Percentiles rank a stretch among this genome's conserved stretches.
phyloP scores from a whole-genome alignment of 139 green algal species.

The Volvox africanus region DNA sequence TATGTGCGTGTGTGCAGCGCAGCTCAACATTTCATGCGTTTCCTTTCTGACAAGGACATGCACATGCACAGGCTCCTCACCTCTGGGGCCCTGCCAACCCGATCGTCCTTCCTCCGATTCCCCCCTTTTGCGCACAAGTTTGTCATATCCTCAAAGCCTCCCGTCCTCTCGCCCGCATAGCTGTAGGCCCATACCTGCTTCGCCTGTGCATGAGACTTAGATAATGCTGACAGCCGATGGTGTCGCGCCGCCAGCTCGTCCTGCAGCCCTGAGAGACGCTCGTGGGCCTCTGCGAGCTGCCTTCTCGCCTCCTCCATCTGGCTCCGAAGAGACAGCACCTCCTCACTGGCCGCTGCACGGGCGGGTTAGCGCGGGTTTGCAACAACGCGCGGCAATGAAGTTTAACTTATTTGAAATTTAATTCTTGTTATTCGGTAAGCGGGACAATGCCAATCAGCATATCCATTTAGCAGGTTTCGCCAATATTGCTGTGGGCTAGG shows the following conservation, averaged over 20 bases:
- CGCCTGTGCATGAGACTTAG: constrained; percentile 7
- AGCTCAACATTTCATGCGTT: no score
- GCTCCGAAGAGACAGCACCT: constrained; percentile 7
- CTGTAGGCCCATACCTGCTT: neutral
- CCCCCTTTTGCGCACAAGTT: no score
- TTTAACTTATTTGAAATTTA: no score
- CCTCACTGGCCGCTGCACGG: neutral
- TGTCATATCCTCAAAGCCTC: neutral
- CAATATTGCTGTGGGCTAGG: no score
- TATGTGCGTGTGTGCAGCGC: no score
- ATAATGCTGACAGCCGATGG: constrained; percentile 14
- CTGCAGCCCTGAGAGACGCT: neutral
- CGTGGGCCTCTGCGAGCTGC: neutral
- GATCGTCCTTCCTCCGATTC: no score
- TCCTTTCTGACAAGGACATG: no score
- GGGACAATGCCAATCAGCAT: no score
- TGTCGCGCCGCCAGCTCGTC: constrained; percentile 18
- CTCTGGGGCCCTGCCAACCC: no score
- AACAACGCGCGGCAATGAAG: neutral
- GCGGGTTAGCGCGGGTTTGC: neutral
- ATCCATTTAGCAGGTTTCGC: no score
- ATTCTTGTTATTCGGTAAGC: no score
- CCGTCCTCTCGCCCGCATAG: neutral
- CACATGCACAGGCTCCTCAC: no score
- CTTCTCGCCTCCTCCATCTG: constrained; percentile 23